Conservation (phyloP, 192 early-diverging fungal species). For the Backusella mclennaniae region DNA sequence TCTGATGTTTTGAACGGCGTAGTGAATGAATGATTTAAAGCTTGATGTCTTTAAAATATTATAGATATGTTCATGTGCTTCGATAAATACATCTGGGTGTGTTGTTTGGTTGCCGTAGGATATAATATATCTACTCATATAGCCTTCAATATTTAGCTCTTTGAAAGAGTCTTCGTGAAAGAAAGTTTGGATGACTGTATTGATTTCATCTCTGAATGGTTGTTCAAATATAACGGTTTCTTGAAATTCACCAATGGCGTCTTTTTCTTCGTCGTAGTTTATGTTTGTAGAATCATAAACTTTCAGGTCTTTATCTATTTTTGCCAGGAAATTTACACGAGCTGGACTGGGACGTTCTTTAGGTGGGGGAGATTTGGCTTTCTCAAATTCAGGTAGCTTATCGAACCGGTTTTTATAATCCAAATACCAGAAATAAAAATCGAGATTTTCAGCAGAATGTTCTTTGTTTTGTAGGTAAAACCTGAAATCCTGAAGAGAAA, state of each 20-base stretch:
- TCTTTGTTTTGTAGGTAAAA: conserved; percentile 25
- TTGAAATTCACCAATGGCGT: background rate
- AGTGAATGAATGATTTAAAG: conserved; percentile 22
- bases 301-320: conserved; percentile 3
- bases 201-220: conserved; percentile 26
- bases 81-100: conserved; percentile 14
- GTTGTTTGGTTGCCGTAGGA: conserved; percentile 19
- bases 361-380: conserved; percentile 17
- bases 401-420: conserved; percentile 19
- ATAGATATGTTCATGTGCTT: conserved; percentile 13
- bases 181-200: conserved; percentile 26
- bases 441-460: conserved; percentile 28
- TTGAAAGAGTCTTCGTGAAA: conserved; percentile 24
- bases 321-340: background rate
- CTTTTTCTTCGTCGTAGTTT: conserved; percentile 7
- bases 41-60: conserved; percentile 16
- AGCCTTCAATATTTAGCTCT: conserved; percentile 21
- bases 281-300: background rate
- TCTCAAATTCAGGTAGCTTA: conserved; percentile 1
- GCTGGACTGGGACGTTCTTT: conserved; percentile 6
- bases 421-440: conserved; percentile 29
- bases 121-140: conserved; percentile 10
- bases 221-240: conserved; percentile 9
- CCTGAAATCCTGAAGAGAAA: conserved; percentile 26
- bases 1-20: conserved; percentile 27